Evolutionary conservation across 768 basidiomycete genomes (phyloP).

Genomic region (Gloeopeniophorella convolvens): DNA sequence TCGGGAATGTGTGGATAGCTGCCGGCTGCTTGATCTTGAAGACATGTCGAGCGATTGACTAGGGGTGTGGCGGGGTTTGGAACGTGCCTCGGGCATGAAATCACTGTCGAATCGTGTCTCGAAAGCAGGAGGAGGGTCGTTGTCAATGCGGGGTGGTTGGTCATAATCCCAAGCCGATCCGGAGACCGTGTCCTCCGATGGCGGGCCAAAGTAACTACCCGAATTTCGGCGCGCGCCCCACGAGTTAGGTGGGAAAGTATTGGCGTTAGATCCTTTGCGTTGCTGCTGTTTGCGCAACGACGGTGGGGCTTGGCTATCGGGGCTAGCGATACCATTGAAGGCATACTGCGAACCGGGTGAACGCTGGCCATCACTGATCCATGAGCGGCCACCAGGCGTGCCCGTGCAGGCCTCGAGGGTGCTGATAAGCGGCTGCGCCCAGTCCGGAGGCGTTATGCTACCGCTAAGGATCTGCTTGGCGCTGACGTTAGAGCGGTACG

Average conservation of each 20-base stretch:
- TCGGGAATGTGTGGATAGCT: constrained; percentile 4
- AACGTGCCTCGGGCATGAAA: constrained; percentile 8
- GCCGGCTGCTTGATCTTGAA: neutral
- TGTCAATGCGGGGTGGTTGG: constrained; percentile 12
- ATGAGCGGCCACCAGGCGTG: constrained; percentile 57
- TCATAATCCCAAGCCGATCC: constrained; percentile 21
- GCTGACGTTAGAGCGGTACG: constrained; percentile 70
- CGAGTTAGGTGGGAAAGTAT: constrained; percentile 53
- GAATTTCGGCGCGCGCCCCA: constrained; percentile 48
- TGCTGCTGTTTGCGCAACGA: constrained; percentile 13
- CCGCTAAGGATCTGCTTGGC: constrained; percentile 80
- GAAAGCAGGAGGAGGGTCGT: constrained; percentile 16
- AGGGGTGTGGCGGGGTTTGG: constrained; percentile 3
- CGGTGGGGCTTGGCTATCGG: constrained; percentile 27
- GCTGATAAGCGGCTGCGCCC: constrained; percentile 69
- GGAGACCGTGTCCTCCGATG: constrained; percentile 22
- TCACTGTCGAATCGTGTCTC: constrained; percentile 16
- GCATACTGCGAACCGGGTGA: constrained; percentile 37
- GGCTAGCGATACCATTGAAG: constrained; percentile 50
- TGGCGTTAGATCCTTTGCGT: constrained; percentile 23
- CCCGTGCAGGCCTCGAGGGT: constrained; percentile 70
- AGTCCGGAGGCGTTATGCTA: constrained; percentile 61
- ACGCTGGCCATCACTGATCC: constrained; percentile 49
- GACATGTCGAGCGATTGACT: constrained; percentile 4
- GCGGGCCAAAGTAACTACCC: constrained; percentile 49